A percentile compares a stretch with the other conserved stretches of the same genome.
Conservation (phyloP, 2,329 filamentous ascomycete species). For the Penicillium thymicola region DNA sequence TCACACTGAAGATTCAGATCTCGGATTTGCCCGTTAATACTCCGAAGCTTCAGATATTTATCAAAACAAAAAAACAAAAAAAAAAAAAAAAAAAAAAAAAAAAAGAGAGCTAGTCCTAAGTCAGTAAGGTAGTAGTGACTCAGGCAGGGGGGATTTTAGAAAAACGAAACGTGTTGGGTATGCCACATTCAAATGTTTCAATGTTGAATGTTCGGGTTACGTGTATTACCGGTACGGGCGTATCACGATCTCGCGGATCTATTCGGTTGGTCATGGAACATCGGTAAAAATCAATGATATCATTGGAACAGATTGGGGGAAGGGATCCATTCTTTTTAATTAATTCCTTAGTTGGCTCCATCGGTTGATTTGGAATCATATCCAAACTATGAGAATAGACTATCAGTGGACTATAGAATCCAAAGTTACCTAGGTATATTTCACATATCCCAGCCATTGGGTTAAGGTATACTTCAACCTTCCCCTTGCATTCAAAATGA, state of each 20-base stretch:
- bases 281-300: conserved; percentile 15
- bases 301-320: conserved; percentile 10
- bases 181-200: neutral
- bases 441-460: neutral
- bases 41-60: neutral
- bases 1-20: conserved; percentile 16
- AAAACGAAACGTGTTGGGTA: neutral
- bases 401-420: neutral
- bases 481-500: neutral
- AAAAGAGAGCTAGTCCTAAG: conserved; percentile 1
- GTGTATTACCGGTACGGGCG: conserved; percentile 11
- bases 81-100: neutral
- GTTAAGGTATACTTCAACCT: neutral
- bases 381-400: neutral
- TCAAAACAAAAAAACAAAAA: neutral
- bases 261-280: conserved; percentile 6
- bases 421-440: too few species aligned
- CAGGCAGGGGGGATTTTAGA: neutral
- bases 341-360: neutral
- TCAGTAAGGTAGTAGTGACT: conserved; percentile 1
- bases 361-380: conserved; percentile 15
- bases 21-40: neutral
- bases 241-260: conserved; percentile 12
- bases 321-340: neutral
- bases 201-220: neutral